Percentiles rank a stretch among this genome's conserved stretches.
phyloP scores from a whole-genome alignment of 202 grass and related monocot species.

The Carex arenaria region DNA sequence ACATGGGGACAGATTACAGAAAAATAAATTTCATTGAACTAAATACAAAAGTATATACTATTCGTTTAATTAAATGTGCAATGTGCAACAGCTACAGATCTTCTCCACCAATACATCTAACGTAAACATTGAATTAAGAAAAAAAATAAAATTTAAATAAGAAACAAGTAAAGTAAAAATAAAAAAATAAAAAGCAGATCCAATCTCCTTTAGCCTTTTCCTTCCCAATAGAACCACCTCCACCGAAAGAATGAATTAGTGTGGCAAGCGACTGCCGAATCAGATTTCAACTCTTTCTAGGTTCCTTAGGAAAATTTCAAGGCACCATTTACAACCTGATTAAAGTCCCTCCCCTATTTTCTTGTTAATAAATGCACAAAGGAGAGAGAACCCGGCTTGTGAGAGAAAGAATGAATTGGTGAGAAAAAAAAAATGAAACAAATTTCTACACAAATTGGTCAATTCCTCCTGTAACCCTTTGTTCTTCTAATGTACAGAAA shows the following conservation, averaged over 20 bases:
- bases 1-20: conserved; percentile 30
- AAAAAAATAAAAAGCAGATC: conserved; percentile 18
- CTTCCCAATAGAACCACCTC: conserved; percentile 44
- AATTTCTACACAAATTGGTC: conserved; percentile 93
- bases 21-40: conserved; percentile 18
- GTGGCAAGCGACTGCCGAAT: conserved; percentile 38
- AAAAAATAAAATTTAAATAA: conserved; percentile 13
- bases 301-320: conserved; percentile 39
- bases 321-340: conserved; percentile 73
- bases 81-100: conserved; percentile 14
- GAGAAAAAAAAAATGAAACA: conserved; percentile 42
- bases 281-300: conserved; percentile 38
- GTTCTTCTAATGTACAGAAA: conserved; percentile 40
- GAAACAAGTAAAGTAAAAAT: conserved; percentile 8
- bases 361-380: conserved; percentile 83
- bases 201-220: conserved; percentile 46
- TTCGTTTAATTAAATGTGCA: conserved; percentile 5
- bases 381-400: conserved; percentile 28
- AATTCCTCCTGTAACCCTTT: conserved; percentile 70
- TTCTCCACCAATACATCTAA: conserved; percentile 13
- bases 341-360: conserved; percentile 51
- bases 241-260: conserved; percentile 82
- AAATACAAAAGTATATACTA: conserved; percentile 30
- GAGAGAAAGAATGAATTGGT: conserved; percentile 55
- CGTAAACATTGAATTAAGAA: conserved; percentile 15